A percentile compares a stretch with the other conserved stretches of the same genome.
Conservation (phyloP, 495 filamentous ascomycete genomes). For the Cudoniella acicularis region DNA sequence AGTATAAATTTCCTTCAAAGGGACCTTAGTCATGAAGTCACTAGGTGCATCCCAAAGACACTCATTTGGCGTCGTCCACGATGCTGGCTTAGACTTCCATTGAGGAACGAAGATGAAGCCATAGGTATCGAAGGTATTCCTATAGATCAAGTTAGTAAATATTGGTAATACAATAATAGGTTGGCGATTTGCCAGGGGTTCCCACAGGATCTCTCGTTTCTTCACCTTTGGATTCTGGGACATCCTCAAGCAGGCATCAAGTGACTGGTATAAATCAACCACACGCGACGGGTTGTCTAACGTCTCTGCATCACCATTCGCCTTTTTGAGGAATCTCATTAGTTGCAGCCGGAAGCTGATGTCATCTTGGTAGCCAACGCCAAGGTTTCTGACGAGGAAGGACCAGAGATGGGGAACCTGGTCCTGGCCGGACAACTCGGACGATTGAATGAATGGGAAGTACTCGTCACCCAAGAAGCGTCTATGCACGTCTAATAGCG, state of each 20-base stretch:
- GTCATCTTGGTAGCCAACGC: background rate
- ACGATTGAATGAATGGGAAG: background rate
- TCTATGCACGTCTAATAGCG: background rate
- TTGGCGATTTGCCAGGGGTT: background rate
- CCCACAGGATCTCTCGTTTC: background rate
- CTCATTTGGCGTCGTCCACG: background rate
- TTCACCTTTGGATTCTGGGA: background rate
- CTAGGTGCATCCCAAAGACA: constrained; percentile 7
- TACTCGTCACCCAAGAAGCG: background rate
- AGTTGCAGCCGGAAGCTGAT: background rate
- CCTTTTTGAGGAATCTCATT: background rate
- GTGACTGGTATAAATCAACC: background rate
- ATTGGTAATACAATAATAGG: background rate
- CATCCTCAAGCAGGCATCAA: background rate
- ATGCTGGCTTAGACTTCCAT: background rate
- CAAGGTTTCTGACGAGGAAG: background rate
- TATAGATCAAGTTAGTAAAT: background rate
- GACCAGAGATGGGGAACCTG: background rate
- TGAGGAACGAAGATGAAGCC: background rate
- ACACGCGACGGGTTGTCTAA: background rate
- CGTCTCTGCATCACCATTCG: background rate
- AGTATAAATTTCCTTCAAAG: background rate
- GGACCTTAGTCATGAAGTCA: background rate
- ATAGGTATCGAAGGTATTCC: background rate
- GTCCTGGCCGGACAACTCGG: background rate